phyloP scores from a whole-genome alignment of 2,329 filamentous ascomycete genomes.

The Fusarium brachygibbosum region DNA sequence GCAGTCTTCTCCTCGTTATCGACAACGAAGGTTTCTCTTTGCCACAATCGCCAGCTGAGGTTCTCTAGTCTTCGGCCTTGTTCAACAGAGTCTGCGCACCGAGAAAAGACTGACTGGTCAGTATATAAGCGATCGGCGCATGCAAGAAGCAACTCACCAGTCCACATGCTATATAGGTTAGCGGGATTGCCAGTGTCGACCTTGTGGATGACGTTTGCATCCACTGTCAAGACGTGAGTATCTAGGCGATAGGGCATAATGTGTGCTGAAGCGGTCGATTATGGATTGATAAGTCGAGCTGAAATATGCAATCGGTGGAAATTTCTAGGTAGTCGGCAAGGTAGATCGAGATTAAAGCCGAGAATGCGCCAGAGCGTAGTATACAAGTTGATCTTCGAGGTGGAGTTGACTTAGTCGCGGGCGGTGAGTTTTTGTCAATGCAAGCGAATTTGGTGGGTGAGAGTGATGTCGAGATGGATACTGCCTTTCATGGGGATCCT shows the following conservation, averaged over 20 bases:
- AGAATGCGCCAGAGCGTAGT: slow-evolving; percentile 42
- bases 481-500: slow-evolving; percentile 45
- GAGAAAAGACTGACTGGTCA: slow-evolving; percentile 82
- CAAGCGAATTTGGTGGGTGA: slow-evolving; percentile 35
- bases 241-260: slow-evolving; percentile 86
- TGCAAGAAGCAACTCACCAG: slow-evolving; percentile 73
- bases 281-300: slow-evolving; percentile 14
- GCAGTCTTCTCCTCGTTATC: slow-evolving; percentile 76
- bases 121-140: slow-evolving; percentile 35
- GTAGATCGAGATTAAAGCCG: slow-evolving; percentile 36
- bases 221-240: slow-evolving; percentile 89
- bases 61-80: slow-evolving; percentile 94
- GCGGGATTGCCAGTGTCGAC: slow-evolving; percentile 94
- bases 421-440: slow-evolving; percentile 32
- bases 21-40: slow-evolving; percentile 77
- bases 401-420: slow-evolving; percentile 15
- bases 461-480: slow-evolving; percentile 41
- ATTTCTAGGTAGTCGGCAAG: slow-evolving; percentile 38
- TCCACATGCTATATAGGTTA: slow-evolving; percentile 97
- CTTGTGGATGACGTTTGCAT: slow-evolving; percentile 91
- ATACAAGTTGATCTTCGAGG: slow-evolving; percentile 15
- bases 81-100: slow-evolving; percentile 93
- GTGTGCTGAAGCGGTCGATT: slow-evolving; percentile 55
- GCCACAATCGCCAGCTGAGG: slow-evolving; percentile 96
- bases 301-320: slow-evolving; percentile 24